Evolutionary conservation across 2,329 filamentous ascomycete genomes (phyloP).

Genomic region (Xylariaceae sp.): DNA sequence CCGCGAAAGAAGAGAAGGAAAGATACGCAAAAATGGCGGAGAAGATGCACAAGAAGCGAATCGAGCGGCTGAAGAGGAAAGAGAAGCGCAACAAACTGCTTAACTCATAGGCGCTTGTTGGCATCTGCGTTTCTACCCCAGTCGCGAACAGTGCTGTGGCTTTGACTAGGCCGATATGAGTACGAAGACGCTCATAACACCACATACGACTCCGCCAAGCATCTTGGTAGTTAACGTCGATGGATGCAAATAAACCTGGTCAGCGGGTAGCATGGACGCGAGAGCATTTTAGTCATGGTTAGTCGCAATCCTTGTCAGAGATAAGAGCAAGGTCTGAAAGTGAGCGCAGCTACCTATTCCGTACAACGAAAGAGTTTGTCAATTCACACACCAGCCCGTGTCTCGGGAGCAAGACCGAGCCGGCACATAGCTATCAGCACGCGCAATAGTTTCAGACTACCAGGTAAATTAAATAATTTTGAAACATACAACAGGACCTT

Average conservation of each 20-base stretch:
- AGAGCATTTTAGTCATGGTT: not conserved
- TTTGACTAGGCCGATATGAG: not conserved
- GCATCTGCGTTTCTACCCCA: not conserved
- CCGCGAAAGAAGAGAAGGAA: slow-evolving; percentile 87
- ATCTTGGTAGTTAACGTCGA: not conserved
- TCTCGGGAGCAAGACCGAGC: not conserved
- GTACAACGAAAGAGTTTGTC: not conserved
- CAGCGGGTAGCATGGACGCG: not conserved
- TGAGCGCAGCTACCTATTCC: not conserved
- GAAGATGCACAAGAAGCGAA: slow-evolving; percentile 95
- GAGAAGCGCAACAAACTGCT: slow-evolving; percentile 93
- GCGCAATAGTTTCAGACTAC: no score
- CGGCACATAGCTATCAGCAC: not conserved
- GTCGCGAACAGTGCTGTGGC: not conserved
- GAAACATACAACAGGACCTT: not conserved
- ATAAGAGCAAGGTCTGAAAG: not conserved
- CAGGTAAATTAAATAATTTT: not conserved
- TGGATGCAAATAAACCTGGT: not conserved
- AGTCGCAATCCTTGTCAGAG: not conserved
- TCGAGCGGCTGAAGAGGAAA: slow-evolving; percentile 87
- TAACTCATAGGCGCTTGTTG: slow-evolving; percentile 51
- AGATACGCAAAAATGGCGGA: slow-evolving; percentile 90
- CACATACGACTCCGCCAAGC: not conserved
- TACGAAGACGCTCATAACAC: not conserved
- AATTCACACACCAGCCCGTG: not conserved